Conservation (phyloP, 2,329 filamentous ascomycete species). For the Claviceps maximensis region DNA sequence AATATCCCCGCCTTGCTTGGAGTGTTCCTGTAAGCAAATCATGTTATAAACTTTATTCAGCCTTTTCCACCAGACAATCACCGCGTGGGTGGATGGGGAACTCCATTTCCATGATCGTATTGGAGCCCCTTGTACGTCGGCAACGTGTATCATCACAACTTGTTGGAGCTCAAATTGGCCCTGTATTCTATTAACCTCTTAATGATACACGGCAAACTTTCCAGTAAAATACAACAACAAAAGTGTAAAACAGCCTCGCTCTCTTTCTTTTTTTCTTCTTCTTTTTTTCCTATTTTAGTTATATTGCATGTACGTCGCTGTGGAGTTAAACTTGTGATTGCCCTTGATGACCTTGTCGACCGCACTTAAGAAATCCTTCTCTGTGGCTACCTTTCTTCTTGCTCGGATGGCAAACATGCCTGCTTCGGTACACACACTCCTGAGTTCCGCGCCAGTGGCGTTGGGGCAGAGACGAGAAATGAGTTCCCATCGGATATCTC, state of each 20-base stretch:
- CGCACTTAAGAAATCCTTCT: conserved; percentile 96
- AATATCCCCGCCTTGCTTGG: too few relatives aligned
- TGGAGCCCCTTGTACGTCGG: too few relatives aligned
- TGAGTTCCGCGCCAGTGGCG: conserved; percentile 87
- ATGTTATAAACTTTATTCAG: too few relatives aligned
- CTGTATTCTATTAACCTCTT: conserved; percentile 4
- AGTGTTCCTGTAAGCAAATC: too few relatives aligned
- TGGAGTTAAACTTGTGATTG: conserved; percentile 98
- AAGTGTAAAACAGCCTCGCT: background rate
- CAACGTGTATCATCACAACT: too few relatives aligned
- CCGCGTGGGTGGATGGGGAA: too few relatives aligned
- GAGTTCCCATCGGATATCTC: conserved; percentile 97
- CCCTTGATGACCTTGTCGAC: conserved; percentile 99
- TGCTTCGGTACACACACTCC: conserved; percentile 93
- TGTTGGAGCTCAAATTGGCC: background rate
- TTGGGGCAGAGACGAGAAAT: conserved; percentile 96
- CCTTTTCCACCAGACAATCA: too few relatives aligned
- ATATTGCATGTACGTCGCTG: conserved; percentile 97
- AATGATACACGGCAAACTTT: conserved; percentile 19
- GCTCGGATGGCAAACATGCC: conserved; percentile 97
- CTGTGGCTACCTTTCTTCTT: conserved; percentile 89
- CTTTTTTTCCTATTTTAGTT: conserved; percentile 47
- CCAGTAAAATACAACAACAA: background rate
- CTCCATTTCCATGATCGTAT: too few relatives aligned
- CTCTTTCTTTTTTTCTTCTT: too few relatives aligned